Percentiles rank a stretch among this genome's conserved stretches.
phyloP scores from a whole-genome alignment of 495 filamentous ascomycete genomes.

The Penicillium pulvis region DNA sequence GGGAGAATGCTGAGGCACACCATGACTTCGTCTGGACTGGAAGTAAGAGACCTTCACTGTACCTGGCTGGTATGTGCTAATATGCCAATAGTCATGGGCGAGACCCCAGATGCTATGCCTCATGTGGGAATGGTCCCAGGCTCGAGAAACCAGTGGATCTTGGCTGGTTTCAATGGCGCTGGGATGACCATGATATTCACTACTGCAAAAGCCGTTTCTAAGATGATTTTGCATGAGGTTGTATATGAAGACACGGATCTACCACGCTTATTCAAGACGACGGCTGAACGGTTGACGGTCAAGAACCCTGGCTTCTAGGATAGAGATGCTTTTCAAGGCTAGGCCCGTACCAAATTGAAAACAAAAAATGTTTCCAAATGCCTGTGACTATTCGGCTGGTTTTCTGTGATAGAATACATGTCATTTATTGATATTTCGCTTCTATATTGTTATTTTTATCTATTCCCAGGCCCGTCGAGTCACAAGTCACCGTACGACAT shows the following conservation, averaged over 20 bases:
- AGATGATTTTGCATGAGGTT: neutral
- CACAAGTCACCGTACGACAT: conserved; percentile 16
- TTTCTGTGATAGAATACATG: too few species aligned
- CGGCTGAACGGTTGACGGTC: neutral
- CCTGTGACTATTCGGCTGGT: neutral
- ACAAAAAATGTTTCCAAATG: neutral
- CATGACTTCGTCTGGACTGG: conserved; percentile 11
- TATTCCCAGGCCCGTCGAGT: neutral
- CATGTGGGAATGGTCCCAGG: conserved; percentile 8
- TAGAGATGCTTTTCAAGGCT: too few species aligned
- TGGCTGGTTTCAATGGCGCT: conserved; percentile 10
- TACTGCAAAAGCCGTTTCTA: neutral
- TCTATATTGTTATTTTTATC: too few species aligned
- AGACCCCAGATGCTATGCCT: conserved; percentile 1
- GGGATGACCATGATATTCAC: conserved; percentile 3
- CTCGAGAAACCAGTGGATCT: conserved; percentile 1
- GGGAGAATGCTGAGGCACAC: conserved; percentile 6
- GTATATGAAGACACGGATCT: conserved; percentile 1
- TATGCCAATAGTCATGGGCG: conserved; percentile 6
- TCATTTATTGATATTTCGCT: too few species aligned
- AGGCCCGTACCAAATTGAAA: too few species aligned
- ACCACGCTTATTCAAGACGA: conserved; percentile 2
- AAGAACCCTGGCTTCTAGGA: neutral
- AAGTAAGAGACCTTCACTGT: conserved; percentile 8
- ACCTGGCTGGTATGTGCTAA: too few species aligned